Evolutionary conservation across 2,329 filamentous ascomycete species (phyloP).

Genomic region (Cryphonectria parasitica): DNA sequence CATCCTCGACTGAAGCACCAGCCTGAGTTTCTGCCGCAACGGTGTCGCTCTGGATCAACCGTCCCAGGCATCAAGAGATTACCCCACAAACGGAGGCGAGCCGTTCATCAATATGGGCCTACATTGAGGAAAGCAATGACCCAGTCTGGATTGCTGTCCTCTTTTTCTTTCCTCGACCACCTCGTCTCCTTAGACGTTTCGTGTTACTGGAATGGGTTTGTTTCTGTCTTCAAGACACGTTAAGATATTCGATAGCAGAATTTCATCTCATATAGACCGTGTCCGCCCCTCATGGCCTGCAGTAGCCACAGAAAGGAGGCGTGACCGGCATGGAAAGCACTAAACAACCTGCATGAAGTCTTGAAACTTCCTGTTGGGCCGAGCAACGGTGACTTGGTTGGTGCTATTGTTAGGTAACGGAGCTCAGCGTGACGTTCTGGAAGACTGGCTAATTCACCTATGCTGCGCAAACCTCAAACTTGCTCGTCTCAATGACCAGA

Average conservation of each 20-base stretch:
- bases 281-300: not conserved
- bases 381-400: not conserved
- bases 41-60: not conserved
- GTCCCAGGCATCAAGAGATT: not conserved
- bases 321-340: slow-evolving; percentile 14
- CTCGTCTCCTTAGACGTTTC: not conserved
- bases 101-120: not conserved
- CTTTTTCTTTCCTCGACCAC: not conserved
- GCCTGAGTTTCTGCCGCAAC: not conserved
- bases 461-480: slow-evolving; percentile 25
- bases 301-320: slow-evolving; percentile 4
- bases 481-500: slow-evolving; percentile 24
- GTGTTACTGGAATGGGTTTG: not conserved
- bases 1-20: not conserved
- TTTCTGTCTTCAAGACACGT: not conserved
- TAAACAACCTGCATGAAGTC: slow-evolving; percentile 8
- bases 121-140: not conserved
- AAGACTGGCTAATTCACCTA: not conserved
- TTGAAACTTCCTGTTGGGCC: not conserved
- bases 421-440: not conserved
- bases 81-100: not conserved
- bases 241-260: not conserved
- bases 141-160: not conserved
- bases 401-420: slow-evolving; percentile 1
- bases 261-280: slow-evolving; percentile 5